Conservation (phyloP, 306 rosid genomes). For the Cucumis melo region DNA sequence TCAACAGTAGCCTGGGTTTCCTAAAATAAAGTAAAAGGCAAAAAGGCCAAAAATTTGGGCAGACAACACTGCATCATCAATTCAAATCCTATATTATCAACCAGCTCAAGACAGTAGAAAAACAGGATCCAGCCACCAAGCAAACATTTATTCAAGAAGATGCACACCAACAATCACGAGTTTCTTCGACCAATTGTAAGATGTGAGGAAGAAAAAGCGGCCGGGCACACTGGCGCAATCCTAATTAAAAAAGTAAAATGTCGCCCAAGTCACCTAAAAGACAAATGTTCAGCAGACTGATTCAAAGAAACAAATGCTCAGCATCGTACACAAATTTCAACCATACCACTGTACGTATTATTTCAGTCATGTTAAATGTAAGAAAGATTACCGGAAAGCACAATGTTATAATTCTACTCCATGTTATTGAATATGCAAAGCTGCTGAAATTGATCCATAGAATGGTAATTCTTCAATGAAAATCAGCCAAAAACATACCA, state of each 20-base stretch:
- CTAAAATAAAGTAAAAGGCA: not conserved
- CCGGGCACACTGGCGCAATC: not conserved
- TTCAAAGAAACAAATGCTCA: not conserved
- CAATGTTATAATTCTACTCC: slow-evolving; percentile 1
- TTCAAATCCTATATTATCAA: not conserved
- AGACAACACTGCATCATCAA: not conserved
- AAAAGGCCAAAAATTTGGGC: not conserved
- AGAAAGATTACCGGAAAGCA: not conserved
- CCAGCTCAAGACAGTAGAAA: not conserved
- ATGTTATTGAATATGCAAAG: not conserved
- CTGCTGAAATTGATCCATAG: slow-evolving; percentile 4
- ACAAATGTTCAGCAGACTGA: not conserved
- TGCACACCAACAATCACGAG: not conserved
- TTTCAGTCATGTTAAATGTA: not conserved
- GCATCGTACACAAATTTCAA: not conserved
- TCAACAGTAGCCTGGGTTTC: not conserved
- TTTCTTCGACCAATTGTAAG: not conserved
- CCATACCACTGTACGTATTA: not conserved
- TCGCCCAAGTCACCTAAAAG: not conserved
- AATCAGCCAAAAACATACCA: slow-evolving; percentile 35
- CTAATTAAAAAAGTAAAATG: not conserved
- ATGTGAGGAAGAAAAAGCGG: not conserved
- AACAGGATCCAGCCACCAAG: not conserved
- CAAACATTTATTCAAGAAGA: not conserved
- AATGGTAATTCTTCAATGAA: slow-evolving; percentile 4